phyloP scores from a whole-genome alignment of 106 monocot genomes.

The Platanthera guangdongensis region DNA sequence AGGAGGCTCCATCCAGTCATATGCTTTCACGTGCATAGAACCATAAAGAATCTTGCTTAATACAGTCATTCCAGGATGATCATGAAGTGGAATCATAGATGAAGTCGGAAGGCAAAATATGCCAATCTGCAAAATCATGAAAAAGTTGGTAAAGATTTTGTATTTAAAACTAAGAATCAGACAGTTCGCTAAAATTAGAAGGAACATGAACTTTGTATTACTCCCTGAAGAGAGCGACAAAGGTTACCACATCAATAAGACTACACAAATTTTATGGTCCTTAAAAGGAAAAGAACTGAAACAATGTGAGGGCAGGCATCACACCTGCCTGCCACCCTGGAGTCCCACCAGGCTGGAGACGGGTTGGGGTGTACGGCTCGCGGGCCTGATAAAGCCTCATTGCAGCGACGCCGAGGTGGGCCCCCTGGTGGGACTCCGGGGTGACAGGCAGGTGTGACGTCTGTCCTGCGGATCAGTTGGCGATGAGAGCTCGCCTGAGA shows the following conservation, averaged over 20 bases:
- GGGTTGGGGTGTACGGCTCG: no score
- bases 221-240: background rate
- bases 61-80: constrained; percentile 97
- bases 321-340: no score
- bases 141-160: background rate
- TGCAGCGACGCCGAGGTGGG: no score
- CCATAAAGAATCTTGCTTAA: constrained; percentile 96
- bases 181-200: background rate
- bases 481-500: no score
- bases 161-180: background rate
- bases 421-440: no score
- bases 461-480: no score
- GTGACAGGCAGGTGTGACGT: no score
- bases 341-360: no score
- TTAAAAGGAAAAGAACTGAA: background rate
- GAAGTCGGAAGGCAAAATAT: constrained; percentile 94
- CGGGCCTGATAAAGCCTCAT: no score
- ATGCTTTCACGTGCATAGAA: constrained; percentile 93
- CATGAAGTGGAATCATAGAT: constrained; percentile 93
- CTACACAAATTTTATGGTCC: background rate
- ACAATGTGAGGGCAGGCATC: no score
- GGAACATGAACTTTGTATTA: background rate
- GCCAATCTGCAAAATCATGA: constrained; percentile 7
- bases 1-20: constrained; percentile 83
- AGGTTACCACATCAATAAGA: background rate